A percentile compares a stretch with the other conserved stretches of the same genome.
Conservation (phyloP, 1,284 basidiomycete species). For the Anthracocystis walkeri region DNA sequence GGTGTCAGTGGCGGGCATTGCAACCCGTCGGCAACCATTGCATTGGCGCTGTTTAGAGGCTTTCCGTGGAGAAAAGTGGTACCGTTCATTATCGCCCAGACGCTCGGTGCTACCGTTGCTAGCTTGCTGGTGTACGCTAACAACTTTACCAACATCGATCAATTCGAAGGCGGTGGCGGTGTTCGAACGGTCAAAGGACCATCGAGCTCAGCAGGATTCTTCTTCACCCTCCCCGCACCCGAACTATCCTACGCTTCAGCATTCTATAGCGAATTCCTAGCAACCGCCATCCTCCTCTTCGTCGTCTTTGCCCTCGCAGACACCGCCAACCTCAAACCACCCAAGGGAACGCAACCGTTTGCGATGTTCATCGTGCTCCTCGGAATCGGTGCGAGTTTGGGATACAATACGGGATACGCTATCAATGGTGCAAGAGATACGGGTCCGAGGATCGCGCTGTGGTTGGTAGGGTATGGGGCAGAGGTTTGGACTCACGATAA, state of each 20-base stretch:
- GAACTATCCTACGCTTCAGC: conserved; percentile 40
- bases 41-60: conserved; percentile 77
- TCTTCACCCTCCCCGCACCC: conserved; percentile 75
- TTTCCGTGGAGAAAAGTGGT: conserved; percentile 85
- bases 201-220: conserved; percentile 76
- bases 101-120: conserved; percentile 79
- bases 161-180: conserved; percentile 76
- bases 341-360: conserved; percentile 74
- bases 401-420: conserved; percentile 76
- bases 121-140: conserved; percentile 79
- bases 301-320: conserved; percentile 53
- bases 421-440: conserved; percentile 78
- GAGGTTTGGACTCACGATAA: conserved; percentile 72
- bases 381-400: conserved; percentile 74
- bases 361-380: conserved; percentile 75
- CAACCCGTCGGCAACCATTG: conserved; percentile 73
- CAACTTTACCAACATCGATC: conserved; percentile 80
- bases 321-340: conserved; percentile 72
- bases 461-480: conserved; percentile 76
- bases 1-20: conserved; percentile 59
- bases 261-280: conserved; percentile 57
- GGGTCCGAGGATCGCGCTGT: conserved; percentile 76
- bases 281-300: conserved; percentile 53
- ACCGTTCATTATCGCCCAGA: conserved; percentile 78
- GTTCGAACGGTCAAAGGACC: conserved; percentile 74